Conservation (phyloP, 1,139 yeast species). For the Suhomyces choctaworum region DNA sequence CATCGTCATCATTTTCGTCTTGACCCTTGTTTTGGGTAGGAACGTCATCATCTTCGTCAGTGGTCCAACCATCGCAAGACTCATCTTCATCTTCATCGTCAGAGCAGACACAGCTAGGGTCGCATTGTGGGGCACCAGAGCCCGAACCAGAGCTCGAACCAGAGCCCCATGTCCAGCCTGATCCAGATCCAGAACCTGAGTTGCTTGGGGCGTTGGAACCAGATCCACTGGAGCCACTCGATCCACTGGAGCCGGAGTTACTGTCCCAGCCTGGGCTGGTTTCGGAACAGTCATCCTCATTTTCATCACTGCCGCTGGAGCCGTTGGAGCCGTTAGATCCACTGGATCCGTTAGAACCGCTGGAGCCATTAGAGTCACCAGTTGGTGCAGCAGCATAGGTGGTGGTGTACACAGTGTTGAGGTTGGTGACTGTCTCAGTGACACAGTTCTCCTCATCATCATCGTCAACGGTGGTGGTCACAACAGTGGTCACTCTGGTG, state of each 20-base stretch:
- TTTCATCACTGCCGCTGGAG: background rate
- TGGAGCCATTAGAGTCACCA: conserved; percentile 2
- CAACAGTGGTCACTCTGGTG: no score
- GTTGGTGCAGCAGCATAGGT: background rate
- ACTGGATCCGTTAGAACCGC: background rate
- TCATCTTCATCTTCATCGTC: conserved; percentile 29
- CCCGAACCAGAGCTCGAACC: conserved; percentile 37
- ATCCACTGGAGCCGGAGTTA: conserved; percentile 4
- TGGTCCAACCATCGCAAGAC: conserved; percentile 28
- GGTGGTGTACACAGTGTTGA: conserved; percentile 10
- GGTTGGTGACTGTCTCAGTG: conserved; percentile 6
- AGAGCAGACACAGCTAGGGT: conserved; percentile 46
- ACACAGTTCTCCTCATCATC: conserved; percentile 12
- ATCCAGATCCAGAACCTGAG: conserved; percentile 8
- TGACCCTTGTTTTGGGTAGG: no score
- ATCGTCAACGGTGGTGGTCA: conserved; percentile 15
- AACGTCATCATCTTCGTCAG: conserved; percentile 45
- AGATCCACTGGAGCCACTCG: conserved; percentile 5
- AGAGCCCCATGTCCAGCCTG: conserved; percentile 3
- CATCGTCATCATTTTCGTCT: background rate
- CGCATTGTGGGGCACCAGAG: conserved; percentile 33
- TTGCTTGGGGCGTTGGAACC: conserved; percentile 4
- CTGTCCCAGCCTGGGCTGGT: background rate
- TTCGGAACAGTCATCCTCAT: conserved; percentile 1
- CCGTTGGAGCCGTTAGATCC: background rate